Conservation (phyloP, 2,329 filamentous ascomycete genomes). For the Canariomyces notabilis region DNA sequence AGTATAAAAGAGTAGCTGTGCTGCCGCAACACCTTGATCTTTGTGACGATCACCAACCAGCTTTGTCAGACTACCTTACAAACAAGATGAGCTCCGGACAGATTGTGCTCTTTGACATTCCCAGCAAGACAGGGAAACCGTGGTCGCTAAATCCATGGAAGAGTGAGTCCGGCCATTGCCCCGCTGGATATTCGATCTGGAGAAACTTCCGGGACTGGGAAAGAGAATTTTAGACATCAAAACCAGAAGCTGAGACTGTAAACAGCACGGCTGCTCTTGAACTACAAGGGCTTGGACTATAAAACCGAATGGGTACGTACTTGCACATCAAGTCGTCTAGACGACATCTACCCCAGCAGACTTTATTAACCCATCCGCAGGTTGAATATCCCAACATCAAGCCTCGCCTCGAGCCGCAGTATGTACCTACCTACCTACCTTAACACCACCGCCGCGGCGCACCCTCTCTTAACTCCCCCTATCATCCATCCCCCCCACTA, state of each 20-base stretch:
- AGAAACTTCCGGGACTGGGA: not conserved
- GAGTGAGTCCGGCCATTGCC: too few relatives aligned
- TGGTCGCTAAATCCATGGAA: slow-evolving; percentile 73
- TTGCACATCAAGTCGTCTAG: not conserved
- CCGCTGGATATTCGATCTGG: too few relatives aligned
- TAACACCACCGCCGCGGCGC: not conserved
- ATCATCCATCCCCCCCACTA: not conserved
- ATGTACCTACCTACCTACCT: slow-evolving; percentile 26
- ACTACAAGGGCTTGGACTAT: slow-evolving; percentile 64
- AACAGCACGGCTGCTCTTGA: slow-evolving; percentile 58
- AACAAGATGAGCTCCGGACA: slow-evolving; percentile 31
- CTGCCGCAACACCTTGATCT: too few relatives aligned
- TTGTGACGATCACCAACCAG: too few relatives aligned
- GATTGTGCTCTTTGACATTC: slow-evolving; percentile 58
- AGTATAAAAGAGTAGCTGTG: too few relatives aligned
- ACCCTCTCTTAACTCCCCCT: not conserved
- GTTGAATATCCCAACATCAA: slow-evolving; percentile 63
- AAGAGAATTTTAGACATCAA: too few relatives aligned
- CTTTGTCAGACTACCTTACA: too few relatives aligned
- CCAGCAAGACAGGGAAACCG: slow-evolving; percentile 44
- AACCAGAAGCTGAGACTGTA: not conserved
- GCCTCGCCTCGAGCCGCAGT: slow-evolving; percentile 51
- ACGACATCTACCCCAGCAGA: not conserved
- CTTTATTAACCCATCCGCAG: slow-evolving; percentile 25
- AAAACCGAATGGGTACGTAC: slow-evolving; percentile 55